These are phyloP conservation scores for Fraxinus greggii DNA, from an alignment of 305 asterid species.

Conservation along the genomic window DNA sequence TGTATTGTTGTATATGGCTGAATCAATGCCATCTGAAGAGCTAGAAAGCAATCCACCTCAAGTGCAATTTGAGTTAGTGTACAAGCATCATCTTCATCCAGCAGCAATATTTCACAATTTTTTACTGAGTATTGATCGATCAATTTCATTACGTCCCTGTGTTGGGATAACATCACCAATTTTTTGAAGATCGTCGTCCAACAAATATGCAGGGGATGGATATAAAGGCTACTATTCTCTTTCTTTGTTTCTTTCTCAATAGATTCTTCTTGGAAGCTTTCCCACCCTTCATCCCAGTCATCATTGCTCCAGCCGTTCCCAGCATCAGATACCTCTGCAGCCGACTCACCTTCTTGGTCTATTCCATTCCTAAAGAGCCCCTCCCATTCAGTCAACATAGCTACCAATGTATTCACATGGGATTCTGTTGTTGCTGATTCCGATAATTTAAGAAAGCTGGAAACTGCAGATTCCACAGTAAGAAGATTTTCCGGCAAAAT, in stretches of 20 bases:
- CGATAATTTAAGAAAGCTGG: conserved; percentile 68
- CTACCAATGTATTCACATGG: conserved; percentile 53
- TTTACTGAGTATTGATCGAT: conserved; percentile 50
- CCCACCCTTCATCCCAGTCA: conserved; percentile 99
- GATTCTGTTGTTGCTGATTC: conserved; percentile 49
- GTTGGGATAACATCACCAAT: conserved; percentile 43
- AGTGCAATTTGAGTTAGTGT: conserved; percentile 40
- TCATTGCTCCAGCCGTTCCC: conserved; percentile 60
- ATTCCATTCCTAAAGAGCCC: conserved; percentile 49
- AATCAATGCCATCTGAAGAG: conserved; percentile 59
- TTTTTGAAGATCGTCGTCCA: conserved; percentile 63
- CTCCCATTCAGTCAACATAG: conserved; percentile 83
- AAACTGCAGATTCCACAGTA: conserved; percentile 69
- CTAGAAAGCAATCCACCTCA: conserved; percentile 55
- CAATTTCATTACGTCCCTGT: conserved; percentile 47
- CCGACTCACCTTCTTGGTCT: conserved; percentile 38
- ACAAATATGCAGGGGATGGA: conserved; percentile 80
- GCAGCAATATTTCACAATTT: conserved; percentile 35
- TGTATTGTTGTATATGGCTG: conserved; percentile 60
- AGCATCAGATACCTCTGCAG: conserved; percentile 39
- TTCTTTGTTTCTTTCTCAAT: conserved; percentile 49
- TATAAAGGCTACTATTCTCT: conserved; percentile 21
- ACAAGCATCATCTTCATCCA: conserved; percentile 58
- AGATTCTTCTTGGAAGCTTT: conserved; percentile 82
- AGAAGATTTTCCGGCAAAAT: conserved; percentile 64